Evolutionary conservation across 2,329 filamentous ascomycete species (phyloP).

Genomic region (Lecanicillium sp.): DNA sequence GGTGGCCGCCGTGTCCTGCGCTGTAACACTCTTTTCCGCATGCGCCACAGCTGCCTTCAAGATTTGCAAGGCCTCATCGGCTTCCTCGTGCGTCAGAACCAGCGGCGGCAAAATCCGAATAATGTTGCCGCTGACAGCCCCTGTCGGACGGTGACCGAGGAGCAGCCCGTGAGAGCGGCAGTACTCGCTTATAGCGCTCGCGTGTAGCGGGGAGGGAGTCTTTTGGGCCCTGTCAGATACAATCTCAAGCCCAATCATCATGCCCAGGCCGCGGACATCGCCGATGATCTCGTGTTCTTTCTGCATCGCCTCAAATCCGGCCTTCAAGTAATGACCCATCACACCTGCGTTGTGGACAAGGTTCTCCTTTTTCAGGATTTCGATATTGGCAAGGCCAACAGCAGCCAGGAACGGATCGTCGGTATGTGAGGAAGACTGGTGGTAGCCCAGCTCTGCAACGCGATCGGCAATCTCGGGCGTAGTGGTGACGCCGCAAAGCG

Average conservation of each 20-base stretch:
- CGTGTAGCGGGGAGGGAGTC: background rate
- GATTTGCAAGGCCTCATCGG: background rate
- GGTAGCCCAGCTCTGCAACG: slow-evolving; percentile 34
- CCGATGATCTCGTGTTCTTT: slow-evolving; percentile 44
- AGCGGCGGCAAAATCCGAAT: background rate
- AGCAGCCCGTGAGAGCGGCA: background rate
- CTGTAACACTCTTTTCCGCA: too few species aligned
- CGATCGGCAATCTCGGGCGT: slow-evolving; percentile 37
- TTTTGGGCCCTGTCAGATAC: slow-evolving; percentile 19
- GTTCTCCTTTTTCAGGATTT: slow-evolving; percentile 42
- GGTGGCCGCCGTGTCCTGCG: too few species aligned
- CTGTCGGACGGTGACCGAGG: slow-evolving; percentile 1
- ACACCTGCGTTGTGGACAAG: slow-evolving; percentile 31
- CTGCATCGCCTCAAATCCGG: slow-evolving; percentile 34
- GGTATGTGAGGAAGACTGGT: slow-evolving; percentile 45
- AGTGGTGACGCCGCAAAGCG: slow-evolving; percentile 41
- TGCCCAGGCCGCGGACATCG: slow-evolving; percentile 41
- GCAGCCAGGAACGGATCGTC: slow-evolving; percentile 47
- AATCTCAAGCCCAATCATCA: slow-evolving; percentile 44
- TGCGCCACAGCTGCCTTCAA: background rate
- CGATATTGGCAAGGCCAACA: slow-evolving; percentile 46
- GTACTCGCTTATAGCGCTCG: background rate
- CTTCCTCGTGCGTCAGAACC: background rate
- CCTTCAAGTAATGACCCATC: slow-evolving; percentile 33
- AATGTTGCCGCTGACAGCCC: too few species aligned